These are phyloP conservation scores for Staphylotrichum tortipilum DNA, from an alignment of 495 filamentous ascomycete species.

Conservation along the genomic window DNA sequence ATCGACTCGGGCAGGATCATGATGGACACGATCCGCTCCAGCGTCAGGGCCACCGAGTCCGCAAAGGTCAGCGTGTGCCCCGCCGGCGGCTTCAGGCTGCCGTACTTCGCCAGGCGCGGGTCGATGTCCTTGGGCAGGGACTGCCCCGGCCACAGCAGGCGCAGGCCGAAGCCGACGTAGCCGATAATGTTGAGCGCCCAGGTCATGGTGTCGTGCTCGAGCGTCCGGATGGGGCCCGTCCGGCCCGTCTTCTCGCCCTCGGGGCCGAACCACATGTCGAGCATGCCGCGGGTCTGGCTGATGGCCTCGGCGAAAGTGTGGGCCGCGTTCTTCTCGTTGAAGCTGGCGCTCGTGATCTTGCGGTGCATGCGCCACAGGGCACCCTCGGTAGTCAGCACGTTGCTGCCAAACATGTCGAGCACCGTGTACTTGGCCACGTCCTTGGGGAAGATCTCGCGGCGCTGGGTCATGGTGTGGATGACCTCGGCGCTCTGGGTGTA, in stretches of 20 bases:
- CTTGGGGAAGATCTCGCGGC: conserved; percentile 61
- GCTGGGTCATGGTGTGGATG: conserved; percentile 49
- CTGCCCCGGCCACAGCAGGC: conserved; percentile 48
- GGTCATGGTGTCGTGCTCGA: conserved; percentile 53
- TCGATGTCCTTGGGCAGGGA: conserved; percentile 29
- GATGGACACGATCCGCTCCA: conserved; percentile 48
- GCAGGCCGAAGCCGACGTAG: conserved; percentile 55
- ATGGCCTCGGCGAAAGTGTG: conserved; percentile 54
- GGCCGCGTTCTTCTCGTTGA: conserved; percentile 64
- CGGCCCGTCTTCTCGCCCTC: conserved; percentile 15
- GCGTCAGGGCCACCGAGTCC: conserved; percentile 41
- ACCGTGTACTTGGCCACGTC: conserved; percentile 47
- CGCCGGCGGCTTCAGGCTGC: conserved; percentile 32
- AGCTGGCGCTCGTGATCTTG: conserved; percentile 57
- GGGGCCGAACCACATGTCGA: conserved; percentile 39
- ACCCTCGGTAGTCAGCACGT: conserved; percentile 58
- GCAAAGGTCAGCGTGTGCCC: conserved; percentile 55
- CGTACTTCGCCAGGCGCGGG: conserved; percentile 34
- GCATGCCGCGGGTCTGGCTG: conserved; percentile 48
- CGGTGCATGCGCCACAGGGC: conserved; percentile 56
- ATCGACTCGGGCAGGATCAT: conserved; percentile 43
- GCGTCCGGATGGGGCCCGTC: conserved; percentile 38
- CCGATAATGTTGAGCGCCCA: conserved; percentile 61
- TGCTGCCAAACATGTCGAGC: conserved; percentile 55
- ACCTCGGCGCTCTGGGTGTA: conserved; percentile 49